phyloP scores from a whole-genome alignment of 1,139 yeast genomes.

The Arxiozyma telluris region DNA sequence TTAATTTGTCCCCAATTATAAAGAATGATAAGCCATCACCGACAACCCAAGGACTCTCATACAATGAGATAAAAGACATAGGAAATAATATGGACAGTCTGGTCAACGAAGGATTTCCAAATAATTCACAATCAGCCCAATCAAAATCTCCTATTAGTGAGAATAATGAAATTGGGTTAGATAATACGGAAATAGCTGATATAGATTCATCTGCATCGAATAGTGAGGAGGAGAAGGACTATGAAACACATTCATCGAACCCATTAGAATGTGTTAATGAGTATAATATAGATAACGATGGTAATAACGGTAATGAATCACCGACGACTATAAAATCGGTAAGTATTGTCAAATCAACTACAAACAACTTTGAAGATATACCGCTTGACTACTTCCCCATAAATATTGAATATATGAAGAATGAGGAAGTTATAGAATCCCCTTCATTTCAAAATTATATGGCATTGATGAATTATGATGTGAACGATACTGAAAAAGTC shows the following conservation, averaged over 20 bases:
- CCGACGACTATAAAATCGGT: neutral
- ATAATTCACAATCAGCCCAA: neutral
- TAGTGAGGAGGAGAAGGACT: neutral
- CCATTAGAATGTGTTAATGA: neutral
- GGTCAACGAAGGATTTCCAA: neutral
- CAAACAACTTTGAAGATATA: constrained; percentile 42
- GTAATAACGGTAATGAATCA: neutral
- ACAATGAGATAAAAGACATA: neutral
- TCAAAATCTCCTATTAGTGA: neutral
- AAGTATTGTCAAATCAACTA: neutral
- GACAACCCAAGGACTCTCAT: neutral
- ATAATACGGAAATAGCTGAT: neutral
- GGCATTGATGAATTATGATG: neutral
- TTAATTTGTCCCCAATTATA: neutral
- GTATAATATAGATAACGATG: neutral
- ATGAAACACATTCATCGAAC: neutral
- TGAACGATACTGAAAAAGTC: neutral
- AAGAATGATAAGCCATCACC: neutral
- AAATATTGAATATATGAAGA: constrained; percentile 25
- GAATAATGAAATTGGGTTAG: neutral
- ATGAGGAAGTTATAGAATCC: neutral
- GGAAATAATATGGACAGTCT: neutral
- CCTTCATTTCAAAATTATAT: neutral
- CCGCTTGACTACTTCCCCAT: constrained; percentile 56
- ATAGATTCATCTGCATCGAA: neutral